A percentile compares a stretch with the other conserved stretches of the same genome.
phyloP scores from a whole-genome alignment of 2,329 filamentous ascomycete genomes.

The Aureobasidium sp. region DNA sequence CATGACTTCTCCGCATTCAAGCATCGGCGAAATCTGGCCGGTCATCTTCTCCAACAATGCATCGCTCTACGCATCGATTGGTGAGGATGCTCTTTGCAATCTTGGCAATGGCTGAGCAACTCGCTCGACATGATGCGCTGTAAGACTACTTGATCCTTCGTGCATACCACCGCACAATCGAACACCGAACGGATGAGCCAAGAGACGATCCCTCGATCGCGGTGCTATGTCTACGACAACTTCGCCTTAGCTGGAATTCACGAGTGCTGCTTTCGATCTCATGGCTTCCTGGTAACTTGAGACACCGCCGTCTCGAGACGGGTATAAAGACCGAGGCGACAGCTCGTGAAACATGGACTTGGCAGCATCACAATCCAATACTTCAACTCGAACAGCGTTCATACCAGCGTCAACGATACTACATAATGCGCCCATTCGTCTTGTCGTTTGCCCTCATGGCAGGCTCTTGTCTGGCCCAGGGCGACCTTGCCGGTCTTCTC shows the following conservation, averaged over 20 bases:
- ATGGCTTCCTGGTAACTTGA: neutral
- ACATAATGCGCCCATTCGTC: neutral
- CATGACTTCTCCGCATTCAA: neutral
- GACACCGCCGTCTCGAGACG: neutral
- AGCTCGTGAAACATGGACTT: neutral
- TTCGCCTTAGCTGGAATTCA: neutral
- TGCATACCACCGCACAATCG: neutral
- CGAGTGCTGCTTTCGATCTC: neutral
- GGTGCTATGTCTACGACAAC: neutral
- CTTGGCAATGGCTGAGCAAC: neutral
- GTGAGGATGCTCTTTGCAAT: neutral
- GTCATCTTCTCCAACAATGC: neutral
- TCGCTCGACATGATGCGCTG: neutral
- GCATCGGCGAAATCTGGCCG: neutral
- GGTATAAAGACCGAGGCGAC: neutral
- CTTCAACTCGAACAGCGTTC: neutral
- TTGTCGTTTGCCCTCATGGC: conserved; percentile 9
- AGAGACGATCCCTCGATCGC: neutral
- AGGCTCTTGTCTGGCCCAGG: conserved; percentile 15
- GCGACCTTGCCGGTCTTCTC: conserved; percentile 20
- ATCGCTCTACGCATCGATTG: neutral
- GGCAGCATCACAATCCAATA: neutral
- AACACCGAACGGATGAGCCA: neutral
- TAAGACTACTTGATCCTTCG: neutral
- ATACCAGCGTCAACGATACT: too few relatives aligned